Base-by-base conservation (phyloP, 352 stramenopile species). In the Aphanomyces cochlioides region DNA sequence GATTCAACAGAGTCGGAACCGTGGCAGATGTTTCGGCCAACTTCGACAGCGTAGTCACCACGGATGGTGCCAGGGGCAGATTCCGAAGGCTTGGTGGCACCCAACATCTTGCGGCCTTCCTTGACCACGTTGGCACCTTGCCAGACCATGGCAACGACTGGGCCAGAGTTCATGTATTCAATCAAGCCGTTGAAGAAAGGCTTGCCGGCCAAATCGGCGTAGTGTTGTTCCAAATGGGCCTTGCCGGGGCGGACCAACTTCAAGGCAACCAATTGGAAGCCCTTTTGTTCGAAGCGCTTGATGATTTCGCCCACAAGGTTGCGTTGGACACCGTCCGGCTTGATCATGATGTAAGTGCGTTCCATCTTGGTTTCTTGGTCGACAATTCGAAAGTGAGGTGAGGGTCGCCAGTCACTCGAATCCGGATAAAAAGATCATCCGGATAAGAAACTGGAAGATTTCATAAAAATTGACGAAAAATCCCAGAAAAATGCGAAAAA, bases 251-350 rank as follows among this genome's bases (percentile, higher is more conserved):
- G 79, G 65, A 85, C 77, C 54, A 98, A 76, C 86, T 99, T 99
- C 83, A 98, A 87, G 66, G 91, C 96, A 56, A 96, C 85, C 47
- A 99, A 88, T 82, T 98, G 98, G 89, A 96, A 99, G 74, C 97
- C 96, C 88, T 98, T 98, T 73, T 87, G 79, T 80, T 99, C 96
- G 77, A 99, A 99, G 75, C 97, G 93, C 72, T 89, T 90, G 85
- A 99, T 98, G 79, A 99, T 98, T 82, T 99, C 92, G 68, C 95
- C 95, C 65, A 98, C 85, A 47, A 98, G 78, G 79, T 90, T 75
- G 75, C 96, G 90, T 84, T 99, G 95, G 75, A 99, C 96, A 66
- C 96, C 96, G 77, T 99, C 96, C 56, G 96, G 96, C 90, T 99
- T 99, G 84, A 99, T 96, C 94, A 96, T 95, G 75, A 96, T 97